These are phyloP conservation scores for Coemansia brasiliensis DNA, from an alignment of 192 early-diverging fungal species.

Conservation along the genomic window DNA sequence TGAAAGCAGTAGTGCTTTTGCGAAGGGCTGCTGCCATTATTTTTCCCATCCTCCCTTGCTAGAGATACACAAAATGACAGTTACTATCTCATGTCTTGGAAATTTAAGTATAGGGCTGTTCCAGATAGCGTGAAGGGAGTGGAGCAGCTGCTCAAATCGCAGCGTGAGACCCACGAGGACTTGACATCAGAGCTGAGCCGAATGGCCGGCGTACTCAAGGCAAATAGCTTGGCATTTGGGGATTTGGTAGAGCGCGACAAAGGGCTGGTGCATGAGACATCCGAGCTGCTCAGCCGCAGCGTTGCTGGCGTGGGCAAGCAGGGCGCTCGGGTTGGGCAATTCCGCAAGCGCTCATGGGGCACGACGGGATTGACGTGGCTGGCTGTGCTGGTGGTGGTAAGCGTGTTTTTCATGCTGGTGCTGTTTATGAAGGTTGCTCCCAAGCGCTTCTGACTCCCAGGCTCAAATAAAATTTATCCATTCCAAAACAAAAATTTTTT, in stretches of 20 bases:
- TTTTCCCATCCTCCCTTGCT: neutral
- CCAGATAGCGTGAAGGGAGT: conserved; percentile 37
- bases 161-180: conserved; percentile 47
- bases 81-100: neutral
- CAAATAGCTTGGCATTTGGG: conserved; percentile 48
- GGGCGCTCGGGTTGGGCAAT: conserved; percentile 39
- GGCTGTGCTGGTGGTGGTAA: conserved; percentile 40
- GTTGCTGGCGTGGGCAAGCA: conserved; percentile 33
- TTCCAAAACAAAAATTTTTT: too few relatives aligned
- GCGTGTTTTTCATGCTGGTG: conserved; percentile 49
- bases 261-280: conserved; percentile 34
- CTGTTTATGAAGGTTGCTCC: conserved; percentile 54
- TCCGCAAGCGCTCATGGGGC: conserved; percentile 55
- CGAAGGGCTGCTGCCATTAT: neutral
- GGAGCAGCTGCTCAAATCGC: conserved; percentile 44
- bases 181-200: conserved; percentile 42
- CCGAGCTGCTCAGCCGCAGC: conserved; percentile 31
- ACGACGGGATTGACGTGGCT: conserved; percentile 54
- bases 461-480: too few relatives aligned
- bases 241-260: conserved; percentile 47
- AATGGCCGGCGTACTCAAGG: conserved; percentile 47
- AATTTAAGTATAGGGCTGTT: conserved; percentile 22
- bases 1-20: neutral
- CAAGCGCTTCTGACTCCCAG: conserved; percentile 47
- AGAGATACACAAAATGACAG: neutral